Base-by-base conservation (phyloP, 371 early-diverging fungal genomes). In the Apophysomyces elegans region DNA sequence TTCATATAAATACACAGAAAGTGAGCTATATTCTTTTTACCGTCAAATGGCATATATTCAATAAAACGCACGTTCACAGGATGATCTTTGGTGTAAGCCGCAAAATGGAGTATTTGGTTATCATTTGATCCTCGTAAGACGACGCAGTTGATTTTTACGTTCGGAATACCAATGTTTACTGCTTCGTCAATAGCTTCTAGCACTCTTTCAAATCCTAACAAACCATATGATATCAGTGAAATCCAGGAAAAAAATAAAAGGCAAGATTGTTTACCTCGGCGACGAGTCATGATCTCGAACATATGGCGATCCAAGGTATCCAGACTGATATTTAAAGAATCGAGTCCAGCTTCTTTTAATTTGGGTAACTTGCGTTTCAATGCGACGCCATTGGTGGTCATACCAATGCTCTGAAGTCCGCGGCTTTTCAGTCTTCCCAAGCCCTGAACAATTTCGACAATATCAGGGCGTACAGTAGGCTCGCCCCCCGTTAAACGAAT, bases 31-130 rank as follows among this genome's bases (percentile, higher is more conserved):
- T 8, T n/a, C 2, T 8, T 36, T 75, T 67, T 80, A 90, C 93
- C 96, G 74, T 93, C 96, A 82, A 97, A 97, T 0, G 98, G 98
- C 96, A 96, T 97, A 69, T 95, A 96, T 76, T 97, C 98, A 68
- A 97, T 97, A 75, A 97, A 97, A 26, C 98, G 85, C 0, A 97
- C 88, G 58, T 89, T 89, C 5, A 96, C 66, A 3, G 87, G 84
- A 16, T 81, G 79, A 58, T 92, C 85, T 54, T 88, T 84, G 12
- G 96, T 95, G 74, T 93, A 84, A 39, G 89, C 90, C 4, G 93
- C 91, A 82, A 97, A 95, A 58, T 89, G 84, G 14, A 88, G 68
- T 0, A 95, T 87, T 66, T 97, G 96, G 62, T 80, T 77, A 59
- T 96, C 94, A 70, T 97, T 97, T 26, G 90, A 80, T 1, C 90